A percentile compares a stretch with the other conserved stretches of the same genome.
Evolutionary conservation across 2,329 filamentous ascomycete genomes (phyloP).

Genomic region (Fusarium setosum): DNA sequence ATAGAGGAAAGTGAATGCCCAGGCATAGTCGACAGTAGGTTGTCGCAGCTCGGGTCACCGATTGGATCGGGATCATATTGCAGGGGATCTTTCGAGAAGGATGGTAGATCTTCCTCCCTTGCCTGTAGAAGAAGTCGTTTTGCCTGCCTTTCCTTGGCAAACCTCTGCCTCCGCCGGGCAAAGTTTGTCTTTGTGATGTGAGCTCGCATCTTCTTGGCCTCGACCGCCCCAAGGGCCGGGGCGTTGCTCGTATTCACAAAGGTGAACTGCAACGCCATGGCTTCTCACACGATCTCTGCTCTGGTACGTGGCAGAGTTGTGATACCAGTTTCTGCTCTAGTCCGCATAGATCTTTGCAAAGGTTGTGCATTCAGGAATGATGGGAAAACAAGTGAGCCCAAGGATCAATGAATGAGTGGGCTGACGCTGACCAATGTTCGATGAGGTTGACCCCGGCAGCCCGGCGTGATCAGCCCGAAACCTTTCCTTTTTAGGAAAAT

Average conservation of each 20-base stretch:
- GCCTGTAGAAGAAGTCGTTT: neutral
- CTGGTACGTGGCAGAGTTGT: no score
- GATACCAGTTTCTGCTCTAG: no score
- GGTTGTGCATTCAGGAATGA: no score
- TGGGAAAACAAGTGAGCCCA: neutral
- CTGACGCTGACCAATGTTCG: neutral
- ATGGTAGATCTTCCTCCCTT: neutral
- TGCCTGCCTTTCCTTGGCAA: constrained; percentile 8
- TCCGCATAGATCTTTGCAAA: no score
- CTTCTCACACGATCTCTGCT: neutral
- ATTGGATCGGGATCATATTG: neutral
- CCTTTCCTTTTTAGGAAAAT: constrained; percentile 31
- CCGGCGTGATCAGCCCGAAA: neutral
- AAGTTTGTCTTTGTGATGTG: constrained; percentile 37
- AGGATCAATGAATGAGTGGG: neutral
- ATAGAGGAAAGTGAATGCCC: neutral
- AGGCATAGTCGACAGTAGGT: neutral
- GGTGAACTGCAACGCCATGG: constrained; percentile 18
- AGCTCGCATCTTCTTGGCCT: constrained; percentile 28
- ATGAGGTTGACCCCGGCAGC: neutral
- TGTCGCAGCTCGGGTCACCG: neutral
- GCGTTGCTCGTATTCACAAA: constrained; percentile 35
- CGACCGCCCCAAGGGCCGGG: constrained; percentile 8
- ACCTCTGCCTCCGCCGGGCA: constrained; percentile 19
- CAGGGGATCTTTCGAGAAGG: neutral